Evolutionary conservation across 148 eudicot genomes (phyloP), one percentile per base, ranked within the genome.

Genomic region (Spergularia bocconei): DNA sequence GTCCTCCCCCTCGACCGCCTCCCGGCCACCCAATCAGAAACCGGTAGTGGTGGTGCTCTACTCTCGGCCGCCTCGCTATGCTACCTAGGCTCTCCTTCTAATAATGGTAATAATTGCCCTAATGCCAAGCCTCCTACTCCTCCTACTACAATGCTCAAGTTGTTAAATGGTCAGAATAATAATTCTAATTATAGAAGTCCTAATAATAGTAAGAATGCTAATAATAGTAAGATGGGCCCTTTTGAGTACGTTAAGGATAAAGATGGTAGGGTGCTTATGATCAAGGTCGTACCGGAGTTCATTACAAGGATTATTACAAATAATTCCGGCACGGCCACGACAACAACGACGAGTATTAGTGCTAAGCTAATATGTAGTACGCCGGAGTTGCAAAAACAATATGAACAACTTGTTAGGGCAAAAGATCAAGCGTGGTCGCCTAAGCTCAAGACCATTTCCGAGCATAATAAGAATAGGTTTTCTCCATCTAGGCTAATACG

Each of bases 321-420:
- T 75, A 66, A 59, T 61, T 53, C 33, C 13, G 82, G 63, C 13
- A 8, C 72, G 0, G 39, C 25, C 17, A 48, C 10, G 10, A 44
- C 48, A 41, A 33, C 71, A 56, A 15, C n/a, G 20, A 58, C 25
- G 29, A 63, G 77, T 11, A n/a, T 63, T 48, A 70, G 60, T 50
- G 44, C 39, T 29, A 74, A 73, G 25, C 57, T 80, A 6, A 77
- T 79, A 17, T 92, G 98, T 75, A 92, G 88, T 56, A 92, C 98
- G 14, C 98, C 98, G 20, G 98, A 92, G 78, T 80, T 92, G 80
- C 82, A 87, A 75, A 92, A 86, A 74, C 90, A 86, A 36, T 92
- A 90, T 73, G 82, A 88, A 60, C 83, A 83, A 78, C 70, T 92
- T 53, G 96, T 93, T 63, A 90, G 90, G 82, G 74, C 82, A 8